A percentile compares a stretch with the other conserved stretches of the same genome.
These are phyloP conservation scores for Apiospora marii DNA, from an alignment of 2,329 filamentous ascomycete species.

Conservation along the genomic window DNA sequence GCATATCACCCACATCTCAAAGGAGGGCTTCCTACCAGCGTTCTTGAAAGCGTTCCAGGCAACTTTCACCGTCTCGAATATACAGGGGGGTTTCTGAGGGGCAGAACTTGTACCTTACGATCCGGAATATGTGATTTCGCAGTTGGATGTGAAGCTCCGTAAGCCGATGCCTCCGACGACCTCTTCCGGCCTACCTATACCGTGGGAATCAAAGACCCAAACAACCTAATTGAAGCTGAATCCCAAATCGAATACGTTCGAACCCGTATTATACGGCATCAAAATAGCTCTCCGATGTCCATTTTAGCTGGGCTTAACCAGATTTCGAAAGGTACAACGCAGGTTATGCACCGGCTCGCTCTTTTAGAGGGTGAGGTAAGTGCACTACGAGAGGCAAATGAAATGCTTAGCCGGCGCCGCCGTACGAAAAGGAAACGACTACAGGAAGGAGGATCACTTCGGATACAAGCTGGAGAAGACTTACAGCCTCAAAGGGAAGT, in stretches of 20 bases:
- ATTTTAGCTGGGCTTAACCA: neutral
- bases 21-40: slow-evolving; percentile 7
- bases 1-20: slow-evolving; percentile 20
- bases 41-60: neutral
- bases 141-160: slow-evolving; percentile 1
- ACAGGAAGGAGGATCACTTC: too few species aligned
- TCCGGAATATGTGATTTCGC: slow-evolving; percentile 1
- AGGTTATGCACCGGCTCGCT: neutral
- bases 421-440: too few species aligned
- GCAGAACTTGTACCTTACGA: neutral
- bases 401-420: too few species aligned
- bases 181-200: too few species aligned
- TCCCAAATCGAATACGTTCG: neutral
- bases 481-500: too few species aligned
- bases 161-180: neutral
- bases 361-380: neutral
- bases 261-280: neutral
- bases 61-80: neutral
- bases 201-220: neutral
- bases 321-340: neutral
- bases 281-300: neutral
- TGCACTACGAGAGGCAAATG: neutral
- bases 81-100: neutral
- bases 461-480: too few species aligned
- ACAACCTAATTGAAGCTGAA: neutral